These are phyloP conservation scores for Suhomyces guaymorum DNA, from an alignment of 1,139 yeast species.

Conservation along the genomic window DNA sequence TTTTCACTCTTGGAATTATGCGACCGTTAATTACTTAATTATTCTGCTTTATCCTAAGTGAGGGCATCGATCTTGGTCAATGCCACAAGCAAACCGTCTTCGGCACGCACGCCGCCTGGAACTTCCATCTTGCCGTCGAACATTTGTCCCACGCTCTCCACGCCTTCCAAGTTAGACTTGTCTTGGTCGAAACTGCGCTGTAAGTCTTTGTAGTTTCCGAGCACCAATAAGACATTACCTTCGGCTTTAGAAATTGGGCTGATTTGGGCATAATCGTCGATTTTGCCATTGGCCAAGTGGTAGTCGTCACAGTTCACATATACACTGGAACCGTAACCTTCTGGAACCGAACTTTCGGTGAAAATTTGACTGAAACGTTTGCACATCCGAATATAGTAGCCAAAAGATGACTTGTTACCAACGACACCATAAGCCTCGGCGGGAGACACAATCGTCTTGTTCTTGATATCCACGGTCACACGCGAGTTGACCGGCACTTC, in stretches of 20 bases:
- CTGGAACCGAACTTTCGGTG: conserved; percentile 60
- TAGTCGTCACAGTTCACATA: conserved; percentile 70
- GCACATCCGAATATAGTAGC: conserved; percentile 74
- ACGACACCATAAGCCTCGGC: conserved; percentile 64
- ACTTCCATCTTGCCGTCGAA: conserved; percentile 65
- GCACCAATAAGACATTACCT: conserved; percentile 50
- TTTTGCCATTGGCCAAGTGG: conserved; percentile 33
- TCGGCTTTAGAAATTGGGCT: conserved; percentile 15
- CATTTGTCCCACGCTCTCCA: conserved; percentile 56
- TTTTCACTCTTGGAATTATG: no score
- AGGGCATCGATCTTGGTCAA: conserved; percentile 41
- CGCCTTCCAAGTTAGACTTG: conserved; percentile 50
- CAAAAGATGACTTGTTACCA: conserved; percentile 65
- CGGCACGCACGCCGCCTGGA: conserved; percentile 61
- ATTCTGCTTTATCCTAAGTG: not conserved
- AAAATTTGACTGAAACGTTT: conserved; percentile 62
- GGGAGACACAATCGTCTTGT: conserved; percentile 68
- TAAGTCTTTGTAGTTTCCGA: conserved; percentile 65
- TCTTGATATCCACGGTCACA: conserved; percentile 73
- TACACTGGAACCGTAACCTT: conserved; percentile 70
- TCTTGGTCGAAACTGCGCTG: conserved; percentile 51
- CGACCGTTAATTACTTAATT: no score
- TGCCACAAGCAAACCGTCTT: conserved; percentile 69
- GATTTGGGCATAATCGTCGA: conserved; percentile 16
- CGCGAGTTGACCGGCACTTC: conserved; percentile 77